Evolutionary conservation across 176 grass and related monocot species (phyloP).

Genomic region (Melocanna baccifera): DNA sequence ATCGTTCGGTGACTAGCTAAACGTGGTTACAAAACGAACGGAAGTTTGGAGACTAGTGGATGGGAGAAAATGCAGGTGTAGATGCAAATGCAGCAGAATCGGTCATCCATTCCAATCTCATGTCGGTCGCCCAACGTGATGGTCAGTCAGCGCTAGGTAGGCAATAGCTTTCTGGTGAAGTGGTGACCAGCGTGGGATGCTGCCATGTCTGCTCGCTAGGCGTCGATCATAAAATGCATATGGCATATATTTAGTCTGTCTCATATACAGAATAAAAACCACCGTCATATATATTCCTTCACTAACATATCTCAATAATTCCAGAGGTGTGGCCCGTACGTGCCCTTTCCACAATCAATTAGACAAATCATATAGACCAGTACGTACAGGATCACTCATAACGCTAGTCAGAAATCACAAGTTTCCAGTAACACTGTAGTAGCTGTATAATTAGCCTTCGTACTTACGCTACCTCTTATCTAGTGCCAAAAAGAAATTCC

Average conservation of each 20-base stretch:
- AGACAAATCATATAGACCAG: neutral
- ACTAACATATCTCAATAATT: neutral
- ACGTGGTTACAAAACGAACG: neutral
- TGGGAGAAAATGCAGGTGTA: neutral
- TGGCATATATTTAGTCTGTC: constrained; percentile 19
- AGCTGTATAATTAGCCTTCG: neutral
- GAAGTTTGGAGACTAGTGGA: neutral
- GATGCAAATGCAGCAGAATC: neutral
- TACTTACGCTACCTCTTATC: neutral
- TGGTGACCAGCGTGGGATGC: neutral
- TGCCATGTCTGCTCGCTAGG: constrained; percentile 1
- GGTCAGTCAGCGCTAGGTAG: constrained; percentile 6
- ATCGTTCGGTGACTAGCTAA: neutral
- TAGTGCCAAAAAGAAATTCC: neutral
- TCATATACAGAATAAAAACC: neutral
- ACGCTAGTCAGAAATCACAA: neutral
- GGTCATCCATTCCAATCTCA: neutral
- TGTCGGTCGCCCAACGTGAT: constrained; percentile 28
- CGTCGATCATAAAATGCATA: neutral
- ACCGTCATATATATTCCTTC: neutral
- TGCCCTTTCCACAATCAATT: neutral
- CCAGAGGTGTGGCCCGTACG: neutral
- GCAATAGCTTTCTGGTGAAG: constrained; percentile 37
- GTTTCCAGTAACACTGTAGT: neutral
- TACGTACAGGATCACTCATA: neutral